A percentile compares a stretch with the other conserved stretches of the same genome.
These are phyloP conservation scores for Penicillium sp. DNA, from an alignment of 2,329 filamentous ascomycete species.

Conservation along the genomic window DNA sequence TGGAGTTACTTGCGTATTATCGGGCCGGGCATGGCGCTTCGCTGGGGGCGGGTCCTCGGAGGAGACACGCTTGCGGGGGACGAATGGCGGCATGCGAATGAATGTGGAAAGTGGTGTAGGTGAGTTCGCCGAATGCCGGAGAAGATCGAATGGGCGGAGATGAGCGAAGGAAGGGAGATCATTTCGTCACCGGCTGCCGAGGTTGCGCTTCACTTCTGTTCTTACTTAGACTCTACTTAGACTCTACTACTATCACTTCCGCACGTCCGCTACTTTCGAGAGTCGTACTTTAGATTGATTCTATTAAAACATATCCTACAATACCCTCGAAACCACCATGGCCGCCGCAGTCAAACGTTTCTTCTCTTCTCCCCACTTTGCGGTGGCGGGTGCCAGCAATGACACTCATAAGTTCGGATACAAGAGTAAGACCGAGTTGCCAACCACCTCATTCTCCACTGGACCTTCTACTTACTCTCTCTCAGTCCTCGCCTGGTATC, in stretches of 20 bases:
- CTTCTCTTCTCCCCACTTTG: constrained; percentile 75
- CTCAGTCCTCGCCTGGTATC: constrained; percentile 89
- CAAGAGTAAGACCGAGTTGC: constrained; percentile 62
- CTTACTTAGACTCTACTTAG: no score
- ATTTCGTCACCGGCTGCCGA: constrained; percentile 12
- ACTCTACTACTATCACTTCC: no score
- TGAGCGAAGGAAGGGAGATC: constrained; percentile 9
- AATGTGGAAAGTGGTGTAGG: background rate
- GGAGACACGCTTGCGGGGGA: constrained; percentile 44
- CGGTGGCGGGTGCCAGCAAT: constrained; percentile 84
- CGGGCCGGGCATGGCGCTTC: constrained; percentile 32
- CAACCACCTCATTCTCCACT: background rate
- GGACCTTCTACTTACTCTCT: background rate
- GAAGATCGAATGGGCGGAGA: constrained; percentile 4
- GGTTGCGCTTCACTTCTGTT: no score
- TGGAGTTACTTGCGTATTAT: constrained; percentile 20
- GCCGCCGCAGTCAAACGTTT: constrained; percentile 67
- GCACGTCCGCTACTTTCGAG: no score
- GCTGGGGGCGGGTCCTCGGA: constrained; percentile 34
- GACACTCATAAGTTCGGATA: constrained; percentile 84
- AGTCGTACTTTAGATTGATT: no score
- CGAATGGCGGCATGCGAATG: constrained; percentile 45
- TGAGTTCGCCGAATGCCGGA: constrained; percentile 7
- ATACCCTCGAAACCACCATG: constrained; percentile 17
- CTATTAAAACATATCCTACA: no score